Percentiles rank a stretch among this genome's conserved stretches.
These are phyloP conservation scores for Cymodocea nodosa DNA, from an alignment of 116 monocot genomes.

Conservation along the genomic window DNA sequence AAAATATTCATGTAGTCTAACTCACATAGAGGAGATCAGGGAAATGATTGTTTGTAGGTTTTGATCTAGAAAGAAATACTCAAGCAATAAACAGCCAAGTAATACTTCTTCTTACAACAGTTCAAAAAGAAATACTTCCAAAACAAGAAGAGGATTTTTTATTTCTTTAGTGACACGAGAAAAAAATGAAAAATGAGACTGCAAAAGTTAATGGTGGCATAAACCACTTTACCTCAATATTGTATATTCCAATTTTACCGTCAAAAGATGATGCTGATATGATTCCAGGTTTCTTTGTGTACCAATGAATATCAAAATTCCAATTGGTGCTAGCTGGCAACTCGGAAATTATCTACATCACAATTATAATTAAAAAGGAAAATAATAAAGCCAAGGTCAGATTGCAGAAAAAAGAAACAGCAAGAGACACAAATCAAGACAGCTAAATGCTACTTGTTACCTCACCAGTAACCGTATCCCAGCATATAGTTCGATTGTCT, in stretches of 20 bases:
- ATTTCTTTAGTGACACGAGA: too few species aligned
- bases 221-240: slow-evolving; percentile 66
- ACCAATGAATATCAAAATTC: slow-evolving; percentile 99
- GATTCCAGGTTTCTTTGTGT: slow-evolving; percentile 88
- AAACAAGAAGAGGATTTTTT: too few species aligned
- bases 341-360: slow-evolving; percentile 68
- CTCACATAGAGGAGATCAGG: too few species aligned
- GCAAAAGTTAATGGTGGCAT: not conserved
- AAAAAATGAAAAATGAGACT: too few species aligned
- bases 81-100: too few species aligned
- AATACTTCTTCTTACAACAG: too few species aligned
- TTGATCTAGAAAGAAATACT: too few species aligned
- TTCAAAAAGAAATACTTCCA: too few species aligned
- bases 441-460: slow-evolving; percentile 20
- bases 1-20: too few species aligned
- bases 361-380: not conserved
- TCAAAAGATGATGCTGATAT: slow-evolving; percentile 99
- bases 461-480: slow-evolving; percentile 84
- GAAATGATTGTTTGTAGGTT: too few species aligned
- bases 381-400: not conserved
- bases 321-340: slow-evolving; percentile 95
- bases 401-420: slow-evolving; percentile 1
- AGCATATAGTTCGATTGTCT: slow-evolving; percentile 95
- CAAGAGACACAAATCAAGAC: not conserved
- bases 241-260: slow-evolving; percentile 93